phyloP scores from a whole-genome alignment of 805 yeast species.

The Saturnispora halmiae region DNA sequence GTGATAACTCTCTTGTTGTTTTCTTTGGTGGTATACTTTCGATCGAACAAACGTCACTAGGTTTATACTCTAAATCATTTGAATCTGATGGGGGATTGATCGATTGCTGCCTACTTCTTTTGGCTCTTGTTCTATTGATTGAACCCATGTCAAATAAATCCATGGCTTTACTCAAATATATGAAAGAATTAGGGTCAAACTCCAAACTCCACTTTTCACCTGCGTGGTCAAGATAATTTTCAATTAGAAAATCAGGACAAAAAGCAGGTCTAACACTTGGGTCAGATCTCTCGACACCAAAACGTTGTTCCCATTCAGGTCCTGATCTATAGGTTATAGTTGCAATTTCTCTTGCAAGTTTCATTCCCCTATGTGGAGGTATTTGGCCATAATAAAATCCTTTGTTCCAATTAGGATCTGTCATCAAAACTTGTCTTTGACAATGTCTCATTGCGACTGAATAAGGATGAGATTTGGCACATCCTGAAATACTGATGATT shows the following conservation, averaged over 20 bases:
- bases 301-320: constrained; percentile 93
- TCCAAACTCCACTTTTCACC: constrained; percentile 90
- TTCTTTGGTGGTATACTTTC: constrained; percentile 49
- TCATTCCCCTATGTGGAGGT: constrained; percentile 95
- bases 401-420: constrained; percentile 90
- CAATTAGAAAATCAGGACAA: constrained; percentile 89
- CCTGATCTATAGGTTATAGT: constrained; percentile 92
- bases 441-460: constrained; percentile 90
- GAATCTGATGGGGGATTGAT: constrained; percentile 23
- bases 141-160: constrained; percentile 77
- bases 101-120: constrained; percentile 32
- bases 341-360: constrained; percentile 85
- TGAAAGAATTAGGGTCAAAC: constrained; percentile 82
- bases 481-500: constrained; percentile 76
- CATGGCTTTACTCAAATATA: constrained; percentile 89
- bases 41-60: constrained; percentile 30
- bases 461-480: constrained; percentile 90
- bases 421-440: constrained; percentile 88
- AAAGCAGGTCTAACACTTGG: constrained; percentile 72
- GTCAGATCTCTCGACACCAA: constrained; percentile 81
- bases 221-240: constrained; percentile 88
- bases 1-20: constrained; percentile 33
- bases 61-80: constrained; percentile 24
- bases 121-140: constrained; percentile 37
- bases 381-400: constrained; percentile 67